Percentiles rank a stretch among this genome's conserved stretches.
phyloP scores from a whole-genome alignment of 148 eudicot genomes.

The Camellia granthamiana region DNA sequence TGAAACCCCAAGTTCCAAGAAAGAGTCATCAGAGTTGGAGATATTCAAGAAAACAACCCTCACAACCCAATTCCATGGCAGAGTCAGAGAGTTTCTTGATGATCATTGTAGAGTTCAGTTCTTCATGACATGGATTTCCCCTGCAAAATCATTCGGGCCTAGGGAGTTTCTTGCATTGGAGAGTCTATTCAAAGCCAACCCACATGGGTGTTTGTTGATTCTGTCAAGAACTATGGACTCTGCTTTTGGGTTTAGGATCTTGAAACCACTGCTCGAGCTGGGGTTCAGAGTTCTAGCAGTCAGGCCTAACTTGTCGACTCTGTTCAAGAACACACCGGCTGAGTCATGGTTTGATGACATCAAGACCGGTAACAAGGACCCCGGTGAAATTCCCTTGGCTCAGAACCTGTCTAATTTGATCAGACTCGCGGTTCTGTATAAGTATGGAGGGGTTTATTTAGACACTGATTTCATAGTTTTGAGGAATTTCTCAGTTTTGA shows the following conservation, averaged over 20 bases:
- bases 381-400: conserved; percentile 58
- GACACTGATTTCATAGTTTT: conserved; percentile 63
- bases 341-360: conserved; percentile 50
- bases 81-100: conserved; percentile 28
- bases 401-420: conserved; percentile 71
- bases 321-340: conserved; percentile 58
- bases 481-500: conserved; percentile 43
- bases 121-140: conserved; percentile 74
- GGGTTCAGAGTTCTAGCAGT: conserved; percentile 38
- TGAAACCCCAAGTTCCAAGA: conserved; percentile 16
- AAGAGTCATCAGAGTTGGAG: conserved; percentile 12
- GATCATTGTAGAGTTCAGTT: conserved; percentile 34
- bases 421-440: conserved; percentile 60
- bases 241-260: conserved; percentile 24
- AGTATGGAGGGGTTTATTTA: conserved; percentile 71
- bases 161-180: conserved; percentile 53
- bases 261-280: conserved; percentile 35
- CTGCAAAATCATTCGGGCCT: conserved; percentile 30
- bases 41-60: conserved; percentile 32
- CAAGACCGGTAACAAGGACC: conserved; percentile 43
- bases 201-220: conserved; percentile 51
- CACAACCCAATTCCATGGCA: conserved; percentile 22
- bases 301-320: conserved; percentile 38
- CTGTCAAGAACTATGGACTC: conserved; percentile 65
- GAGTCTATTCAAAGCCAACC: conserved; percentile 57